Evolutionary conservation across 179 eudicot species (phyloP).

Genomic region (Spergularia azorica): DNA sequence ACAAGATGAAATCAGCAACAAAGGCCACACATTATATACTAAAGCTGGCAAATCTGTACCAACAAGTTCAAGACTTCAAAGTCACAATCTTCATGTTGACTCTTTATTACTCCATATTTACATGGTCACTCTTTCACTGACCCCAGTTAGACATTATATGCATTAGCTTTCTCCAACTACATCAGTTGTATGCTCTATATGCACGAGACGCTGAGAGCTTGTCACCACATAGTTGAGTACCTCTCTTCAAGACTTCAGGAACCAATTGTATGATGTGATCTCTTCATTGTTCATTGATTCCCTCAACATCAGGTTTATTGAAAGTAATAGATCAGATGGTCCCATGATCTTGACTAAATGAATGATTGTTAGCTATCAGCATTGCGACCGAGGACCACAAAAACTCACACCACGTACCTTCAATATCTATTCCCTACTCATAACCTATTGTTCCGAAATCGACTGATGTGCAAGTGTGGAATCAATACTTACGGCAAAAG

Average conservation of each 20-base stretch:
- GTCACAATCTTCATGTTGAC: not conserved
- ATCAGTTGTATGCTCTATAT: too few species aligned
- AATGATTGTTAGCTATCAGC: not conserved
- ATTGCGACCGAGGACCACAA: not conserved
- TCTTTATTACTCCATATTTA: not conserved
- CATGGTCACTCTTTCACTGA: not conserved
- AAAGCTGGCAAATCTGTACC: not conserved
- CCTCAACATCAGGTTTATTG: not conserved
- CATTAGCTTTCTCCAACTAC: not conserved
- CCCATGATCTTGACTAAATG: conserved; percentile 15
- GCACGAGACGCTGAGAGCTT: not conserved
- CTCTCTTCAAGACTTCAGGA: not conserved
- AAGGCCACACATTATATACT: not conserved
- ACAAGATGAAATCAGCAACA: not conserved
- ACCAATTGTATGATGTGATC: conserved; percentile 13
- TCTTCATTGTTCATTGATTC: not conserved
- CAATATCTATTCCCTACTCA: conserved; percentile 10
- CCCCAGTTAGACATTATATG: not conserved
- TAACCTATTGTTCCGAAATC: not conserved
- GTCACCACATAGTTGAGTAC: not conserved
- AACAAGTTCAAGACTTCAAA: not conserved
- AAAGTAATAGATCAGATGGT: conserved; percentile 12
- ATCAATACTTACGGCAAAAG: not conserved
- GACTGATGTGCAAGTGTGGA: conserved; percentile 3
- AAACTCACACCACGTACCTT: conserved; percentile 4